phyloP scores from a whole-genome alignment of 306 rosid genomes.

The Castanea crenata region DNA sequence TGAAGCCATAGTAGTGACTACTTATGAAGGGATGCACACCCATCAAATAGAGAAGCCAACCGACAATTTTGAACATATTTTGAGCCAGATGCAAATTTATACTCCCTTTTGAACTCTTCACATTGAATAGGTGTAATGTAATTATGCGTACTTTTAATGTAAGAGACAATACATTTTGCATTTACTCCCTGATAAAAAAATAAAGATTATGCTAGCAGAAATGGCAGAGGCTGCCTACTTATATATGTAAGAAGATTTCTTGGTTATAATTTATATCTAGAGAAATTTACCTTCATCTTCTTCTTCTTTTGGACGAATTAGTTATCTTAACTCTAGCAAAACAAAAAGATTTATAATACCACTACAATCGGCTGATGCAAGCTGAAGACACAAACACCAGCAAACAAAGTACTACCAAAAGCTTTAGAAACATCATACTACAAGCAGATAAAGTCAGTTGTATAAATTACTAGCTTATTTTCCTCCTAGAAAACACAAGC shows the following conservation, averaged over 20 bases:
- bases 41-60: constrained; percentile 77
- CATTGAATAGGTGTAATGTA: background rate
- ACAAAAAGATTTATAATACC: too few species aligned
- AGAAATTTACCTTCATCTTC: background rate
- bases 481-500: too few species aligned
- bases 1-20: constrained; percentile 83
- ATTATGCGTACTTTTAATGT: background rate
- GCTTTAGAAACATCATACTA: too few species aligned
- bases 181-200: background rate
- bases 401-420: too few species aligned
- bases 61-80: constrained; percentile 80
- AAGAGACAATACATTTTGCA: background rate
- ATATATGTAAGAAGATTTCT: background rate
- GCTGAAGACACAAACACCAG: too few species aligned
- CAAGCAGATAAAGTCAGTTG: too few species aligned
- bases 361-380: too few species aligned
- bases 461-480: too few species aligned
- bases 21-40: constrained; percentile 84
- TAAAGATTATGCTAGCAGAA: background rate
- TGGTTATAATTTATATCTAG: too few species aligned
- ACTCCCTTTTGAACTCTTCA: constrained; percentile 44
- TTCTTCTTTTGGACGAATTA: background rate
- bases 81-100: constrained; percentile 87
- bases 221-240: background rate
- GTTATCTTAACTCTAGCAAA: background rate